A percentile compares a stretch with the other conserved stretches of the same genome.
Conservation (phyloP, 768 basidiomycete genomes). For the Coprinopsis marcescibilis region DNA sequence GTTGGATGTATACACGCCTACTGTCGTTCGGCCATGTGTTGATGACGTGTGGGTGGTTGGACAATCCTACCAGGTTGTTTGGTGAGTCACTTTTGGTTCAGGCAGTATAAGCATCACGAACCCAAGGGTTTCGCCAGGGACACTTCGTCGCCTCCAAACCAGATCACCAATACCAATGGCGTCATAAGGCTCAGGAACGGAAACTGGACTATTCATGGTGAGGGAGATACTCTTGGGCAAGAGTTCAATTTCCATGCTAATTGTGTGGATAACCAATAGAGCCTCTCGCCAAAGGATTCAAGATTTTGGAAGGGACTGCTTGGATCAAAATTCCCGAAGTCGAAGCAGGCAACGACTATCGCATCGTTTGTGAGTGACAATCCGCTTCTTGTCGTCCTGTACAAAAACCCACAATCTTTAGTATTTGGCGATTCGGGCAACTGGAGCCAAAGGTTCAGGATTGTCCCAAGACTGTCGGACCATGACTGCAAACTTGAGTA, state of each 20-base stretch:
- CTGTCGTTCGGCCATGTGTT: constrained; percentile 23
- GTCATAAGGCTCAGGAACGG: constrained; percentile 22
- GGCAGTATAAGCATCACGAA: background rate
- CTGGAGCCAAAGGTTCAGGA: constrained; percentile 24
- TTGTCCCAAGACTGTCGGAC: background rate
- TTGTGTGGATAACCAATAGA: background rate
- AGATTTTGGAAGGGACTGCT: constrained; percentile 22
- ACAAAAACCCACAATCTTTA: constrained; percentile 3
- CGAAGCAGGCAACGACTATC: constrained; percentile 22
- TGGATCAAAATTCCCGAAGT: constrained; percentile 25
- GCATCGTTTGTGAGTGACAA: constrained; percentile 23
- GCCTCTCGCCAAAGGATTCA: constrained; percentile 21
- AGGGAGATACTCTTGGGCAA: background rate
- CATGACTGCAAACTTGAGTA: background rate
- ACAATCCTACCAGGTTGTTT: constrained; percentile 27
- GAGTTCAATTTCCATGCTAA: background rate
- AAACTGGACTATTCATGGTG: constrained; percentile 20
- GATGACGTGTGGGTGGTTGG: constrained; percentile 31
- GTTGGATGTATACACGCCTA: constrained; percentile 36
- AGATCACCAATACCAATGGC: constrained; percentile 28
- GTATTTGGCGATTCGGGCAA: constrained; percentile 35
- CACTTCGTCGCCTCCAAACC: constrained; percentile 16
- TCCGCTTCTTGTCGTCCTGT: background rate
- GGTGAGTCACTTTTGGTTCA: constrained; percentile 19
- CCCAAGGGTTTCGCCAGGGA: constrained; percentile 21